Base-by-base conservation (phyloP, 2,329 filamentous ascomycete species). In the Diaporthe velutina region DNA sequence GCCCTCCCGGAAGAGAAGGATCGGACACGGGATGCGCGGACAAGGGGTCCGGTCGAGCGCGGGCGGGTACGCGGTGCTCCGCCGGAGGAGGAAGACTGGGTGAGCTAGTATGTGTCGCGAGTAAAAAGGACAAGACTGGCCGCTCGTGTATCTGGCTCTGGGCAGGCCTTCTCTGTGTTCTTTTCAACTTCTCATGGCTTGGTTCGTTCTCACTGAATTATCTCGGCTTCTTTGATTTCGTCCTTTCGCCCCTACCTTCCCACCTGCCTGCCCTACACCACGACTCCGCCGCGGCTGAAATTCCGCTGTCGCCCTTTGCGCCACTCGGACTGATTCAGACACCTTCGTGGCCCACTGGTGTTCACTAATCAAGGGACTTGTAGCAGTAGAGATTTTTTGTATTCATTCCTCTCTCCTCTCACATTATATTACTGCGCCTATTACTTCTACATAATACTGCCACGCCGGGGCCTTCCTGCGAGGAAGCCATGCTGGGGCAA, bases 381-480 rank as follows among this genome's bases (percentile, higher is more conserved):
- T 33, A 33, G 19, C 33, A 52, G 70, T 66, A 64, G 33, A 72
- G 58, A 61, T 54, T 64, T 72, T 25, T 72, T 30, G 22, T 64
- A 64, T 64, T 64, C 45, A 72, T 55, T 54, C 48, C 30, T 30
- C 48, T 68, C 48, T 35, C 64, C 45, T 54, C 50, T 54, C 28
- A 0, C 45, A 72, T 72, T 72, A 72, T 25, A 72, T 40, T 72
- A 61, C 25, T 45, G 22, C 38, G 42, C n/a, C 45, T 61, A 64
- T 55, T 72, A 71, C 33, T 71, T 48, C 68, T 50, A 72, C 25
- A 64, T 35, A 52, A 64, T 55, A 68, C 35, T 67, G 19, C 64
- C 48, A 64, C 64, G 19, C 33, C 22, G 13, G 22, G 61, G 38
- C n/a, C 38, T 30, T 45, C 58, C 58, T 30, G 38, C 58, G 38